A percentile compares a stretch with the other conserved stretches of the same genome.
These are phyloP conservation scores for Ogataea philodendri DNA, from an alignment of 805 yeast genomes.

Conservation along the genomic window DNA sequence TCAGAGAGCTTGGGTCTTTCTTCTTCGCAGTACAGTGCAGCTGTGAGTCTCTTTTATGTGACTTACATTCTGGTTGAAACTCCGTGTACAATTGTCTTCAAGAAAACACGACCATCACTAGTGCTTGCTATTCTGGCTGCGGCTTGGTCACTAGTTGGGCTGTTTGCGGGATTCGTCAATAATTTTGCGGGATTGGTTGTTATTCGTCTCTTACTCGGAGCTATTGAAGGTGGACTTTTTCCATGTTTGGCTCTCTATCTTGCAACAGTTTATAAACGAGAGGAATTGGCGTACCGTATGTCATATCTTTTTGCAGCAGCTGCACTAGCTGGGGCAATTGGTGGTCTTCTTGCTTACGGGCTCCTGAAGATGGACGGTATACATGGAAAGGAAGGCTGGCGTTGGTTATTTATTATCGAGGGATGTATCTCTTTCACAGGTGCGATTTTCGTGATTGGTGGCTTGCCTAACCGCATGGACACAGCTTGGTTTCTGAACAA, in stretches of 20 bases:
- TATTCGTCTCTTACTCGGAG: conserved; percentile 39
- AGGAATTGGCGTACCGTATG: conserved; percentile 17
- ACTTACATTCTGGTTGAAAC: conserved; percentile 42
- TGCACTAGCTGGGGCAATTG: conserved; percentile 19
- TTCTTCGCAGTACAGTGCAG: conserved; percentile 42
- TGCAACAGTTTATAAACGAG: conserved; percentile 17
- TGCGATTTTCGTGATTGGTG: conserved; percentile 37
- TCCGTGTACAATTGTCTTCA: conserved; percentile 41
- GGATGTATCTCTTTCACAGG: conserved; percentile 30
- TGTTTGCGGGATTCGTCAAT: conserved; percentile 41
- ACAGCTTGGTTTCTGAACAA: too few relatives aligned
- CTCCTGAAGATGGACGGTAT: conserved; percentile 15
- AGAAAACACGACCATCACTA: conserved; percentile 36
- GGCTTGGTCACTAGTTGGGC: conserved; percentile 42
- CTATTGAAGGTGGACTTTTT: conserved; percentile 42
- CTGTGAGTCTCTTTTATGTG: conserved; percentile 43
- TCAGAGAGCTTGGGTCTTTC: conserved; percentile 39
- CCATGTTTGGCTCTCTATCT: conserved; percentile 19
- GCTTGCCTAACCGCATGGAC: too few relatives aligned
- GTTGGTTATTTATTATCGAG: too few relatives aligned
- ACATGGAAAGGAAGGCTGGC: conserved; percentile 35
- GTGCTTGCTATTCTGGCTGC: conserved; percentile 37
- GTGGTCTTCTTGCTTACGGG: conserved; percentile 22
- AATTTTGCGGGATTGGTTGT: conserved; percentile 41
- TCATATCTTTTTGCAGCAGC: conserved; percentile 19